These are phyloP conservation scores for Paxillus involutus DNA, from an alignment of 768 basidiomycete genomes.

Conservation along the genomic window DNA sequence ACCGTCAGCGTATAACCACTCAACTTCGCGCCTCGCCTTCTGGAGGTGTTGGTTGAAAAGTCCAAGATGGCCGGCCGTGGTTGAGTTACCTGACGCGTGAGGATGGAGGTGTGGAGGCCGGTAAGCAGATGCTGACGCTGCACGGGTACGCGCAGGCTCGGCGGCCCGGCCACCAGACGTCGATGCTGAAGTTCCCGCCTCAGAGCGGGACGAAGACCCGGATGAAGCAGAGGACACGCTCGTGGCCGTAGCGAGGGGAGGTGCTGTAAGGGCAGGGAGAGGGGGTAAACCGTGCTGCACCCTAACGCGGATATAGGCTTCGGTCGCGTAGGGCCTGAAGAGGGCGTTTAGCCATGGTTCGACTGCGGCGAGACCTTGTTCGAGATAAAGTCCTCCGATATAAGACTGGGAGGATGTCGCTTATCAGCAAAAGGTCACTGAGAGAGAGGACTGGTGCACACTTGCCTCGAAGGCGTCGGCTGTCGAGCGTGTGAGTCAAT, in stretches of 20 bases:
- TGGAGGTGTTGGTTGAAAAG: conserved; percentile 80
- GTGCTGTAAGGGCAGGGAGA: conserved; percentile 28
- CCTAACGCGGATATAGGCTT: conserved; percentile 65
- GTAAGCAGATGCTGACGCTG: conserved; percentile 11
- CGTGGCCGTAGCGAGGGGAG: conserved; percentile 16
- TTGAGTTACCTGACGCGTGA: conserved; percentile 24
- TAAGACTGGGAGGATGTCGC: conserved; percentile 51
- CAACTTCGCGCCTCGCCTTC: conserved; percentile 53
- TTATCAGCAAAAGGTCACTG: not conserved
- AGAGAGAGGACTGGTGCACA: not conserved
- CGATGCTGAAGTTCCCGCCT: not conserved
- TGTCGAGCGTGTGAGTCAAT: conserved; percentile 26
- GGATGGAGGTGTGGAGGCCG: conserved; percentile 6
- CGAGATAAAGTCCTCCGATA: conserved; percentile 74
- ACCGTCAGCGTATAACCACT: conserved; percentile 69
- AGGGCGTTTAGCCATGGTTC: conserved; percentile 60
- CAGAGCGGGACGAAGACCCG: not conserved
- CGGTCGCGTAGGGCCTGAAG: conserved; percentile 59
- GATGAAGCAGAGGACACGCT: conserved; percentile 18
- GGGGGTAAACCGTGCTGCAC: conserved; percentile 65
- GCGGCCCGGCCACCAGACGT: not conserved
- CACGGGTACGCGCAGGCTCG: not conserved
- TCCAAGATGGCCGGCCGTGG: conserved; percentile 63
- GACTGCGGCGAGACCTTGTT: conserved; percentile 61
- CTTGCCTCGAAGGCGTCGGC: conserved; percentile 80